Percentiles rank a stretch among this genome's conserved stretches.
phyloP scores from a whole-genome alignment of 164 flowering plant genomes.

The Umbilicus rupestris region DNA sequence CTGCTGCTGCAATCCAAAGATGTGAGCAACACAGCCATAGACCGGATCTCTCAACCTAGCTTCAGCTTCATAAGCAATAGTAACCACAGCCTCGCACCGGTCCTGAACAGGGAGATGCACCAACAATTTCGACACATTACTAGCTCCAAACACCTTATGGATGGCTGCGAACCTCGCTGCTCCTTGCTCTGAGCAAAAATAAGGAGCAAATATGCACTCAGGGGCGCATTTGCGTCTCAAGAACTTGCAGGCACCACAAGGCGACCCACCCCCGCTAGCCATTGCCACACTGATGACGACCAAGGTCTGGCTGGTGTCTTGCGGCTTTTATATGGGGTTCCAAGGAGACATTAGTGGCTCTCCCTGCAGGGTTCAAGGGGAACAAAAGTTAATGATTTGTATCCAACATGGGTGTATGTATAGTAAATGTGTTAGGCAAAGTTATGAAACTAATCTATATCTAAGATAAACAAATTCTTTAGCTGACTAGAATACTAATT shows the following conservation, averaged over 20 bases:
- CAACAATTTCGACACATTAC: constrained; percentile 83
- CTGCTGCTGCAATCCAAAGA: constrained; percentile 95
- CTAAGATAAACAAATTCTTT: neutral
- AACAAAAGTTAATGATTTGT: constrained; percentile 43
- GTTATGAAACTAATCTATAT: constrained; percentile 10
- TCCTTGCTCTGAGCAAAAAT: constrained; percentile 89
- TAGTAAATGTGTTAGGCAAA: constrained; percentile 13
- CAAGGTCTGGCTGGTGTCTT: constrained; percentile 16
- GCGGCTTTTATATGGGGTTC: constrained; percentile 27
- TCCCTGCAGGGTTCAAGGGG: constrained; percentile 60
- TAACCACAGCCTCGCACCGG: constrained; percentile 89
- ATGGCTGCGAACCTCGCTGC: constrained; percentile 90
- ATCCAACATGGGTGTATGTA: constrained; percentile 13
- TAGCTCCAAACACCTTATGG: constrained; percentile 96
- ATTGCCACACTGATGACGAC: constrained; percentile 38
- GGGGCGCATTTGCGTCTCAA: constrained; percentile 80
- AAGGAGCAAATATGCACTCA: constrained; percentile 89
- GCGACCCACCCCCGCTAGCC: constrained; percentile 53
- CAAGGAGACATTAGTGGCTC: constrained; percentile 42
- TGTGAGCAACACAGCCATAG: constrained; percentile 93
- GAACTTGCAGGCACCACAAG: constrained; percentile 99
- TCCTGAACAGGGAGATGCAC: constrained; percentile 64
- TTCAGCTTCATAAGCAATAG: constrained; percentile 95
- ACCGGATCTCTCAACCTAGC: constrained; percentile 90
- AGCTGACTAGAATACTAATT: neutral